These are phyloP conservation scores for Chlorella sp. DNA, from an alignment of 139 green algal species.

Conservation along the genomic window DNA sequence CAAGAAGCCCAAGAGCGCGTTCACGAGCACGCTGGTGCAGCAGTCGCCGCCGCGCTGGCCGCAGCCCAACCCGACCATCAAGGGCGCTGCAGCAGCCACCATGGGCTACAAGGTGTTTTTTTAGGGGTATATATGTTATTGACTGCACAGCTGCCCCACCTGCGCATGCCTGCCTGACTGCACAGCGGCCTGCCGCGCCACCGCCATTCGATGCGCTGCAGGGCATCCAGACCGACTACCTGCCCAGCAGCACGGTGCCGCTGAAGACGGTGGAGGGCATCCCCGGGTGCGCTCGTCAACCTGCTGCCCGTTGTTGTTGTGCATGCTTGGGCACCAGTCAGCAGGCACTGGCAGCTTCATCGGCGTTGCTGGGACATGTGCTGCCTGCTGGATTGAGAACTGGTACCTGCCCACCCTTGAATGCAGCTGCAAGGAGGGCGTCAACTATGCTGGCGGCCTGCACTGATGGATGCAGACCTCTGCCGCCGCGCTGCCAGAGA, in stretches of 20 bases:
- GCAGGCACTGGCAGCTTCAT: too few species aligned
- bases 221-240: slow-evolving; percentile 66
- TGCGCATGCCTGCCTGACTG: background rate
- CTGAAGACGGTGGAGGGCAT: slow-evolving; percentile 49
- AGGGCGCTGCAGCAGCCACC: slow-evolving; percentile 20
- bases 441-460: too few species aligned
- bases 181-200: too few species aligned
- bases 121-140: too few species aligned
- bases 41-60: slow-evolving; percentile 19
- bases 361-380: too few species aligned
- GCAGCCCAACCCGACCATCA: slow-evolving; percentile 30
- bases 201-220: background rate
- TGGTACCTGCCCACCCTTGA: too few species aligned
- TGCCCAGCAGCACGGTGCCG: slow-evolving; percentile 54
- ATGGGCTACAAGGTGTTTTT: slow-evolving; percentile 53
- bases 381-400: too few species aligned
- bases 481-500: too few species aligned
- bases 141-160: background rate
- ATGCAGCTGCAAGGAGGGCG: too few species aligned
- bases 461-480: too few species aligned
- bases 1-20: slow-evolving; percentile 15
- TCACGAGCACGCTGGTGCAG: background rate
- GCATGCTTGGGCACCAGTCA: background rate
- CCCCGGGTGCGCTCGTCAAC: background rate
- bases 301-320: background rate